Evolutionary conservation across 352 stramenopile genomes (phyloP).

Genomic region (Paralagenidium karlingii): DNA sequence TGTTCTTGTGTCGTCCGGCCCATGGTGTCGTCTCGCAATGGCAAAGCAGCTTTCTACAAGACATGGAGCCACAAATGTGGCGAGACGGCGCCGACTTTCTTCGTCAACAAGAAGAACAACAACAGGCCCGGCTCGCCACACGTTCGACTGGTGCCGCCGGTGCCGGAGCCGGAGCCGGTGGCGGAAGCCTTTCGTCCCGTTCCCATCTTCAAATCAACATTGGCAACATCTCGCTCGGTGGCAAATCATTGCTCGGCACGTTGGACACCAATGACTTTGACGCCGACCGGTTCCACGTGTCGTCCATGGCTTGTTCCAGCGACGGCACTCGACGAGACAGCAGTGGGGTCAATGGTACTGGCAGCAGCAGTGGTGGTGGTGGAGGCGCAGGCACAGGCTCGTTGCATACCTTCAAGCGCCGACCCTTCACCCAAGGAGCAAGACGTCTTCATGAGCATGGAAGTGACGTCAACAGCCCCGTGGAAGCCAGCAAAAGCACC

Average conservation of each 20-base stretch:
- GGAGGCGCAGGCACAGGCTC: not conserved
- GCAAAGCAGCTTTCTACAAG: slow-evolving; percentile 86
- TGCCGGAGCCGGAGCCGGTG: not conserved
- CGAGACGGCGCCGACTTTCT: slow-evolving; percentile 27
- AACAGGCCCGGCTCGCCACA: not conserved
- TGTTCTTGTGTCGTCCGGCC: slow-evolving; percentile 87
- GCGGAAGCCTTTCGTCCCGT: not conserved
- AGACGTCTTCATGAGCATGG: too few relatives aligned
- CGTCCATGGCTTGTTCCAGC: slow-evolving; percentile 11
- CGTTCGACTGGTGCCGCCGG: not conserved
- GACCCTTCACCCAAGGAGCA: slow-evolving; percentile 34
- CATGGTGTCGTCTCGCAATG: too few relatives aligned
- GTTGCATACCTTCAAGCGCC: slow-evolving; percentile 11
- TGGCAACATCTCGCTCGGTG: slow-evolving; percentile 40
- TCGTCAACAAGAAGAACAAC: slow-evolving; percentile 3
- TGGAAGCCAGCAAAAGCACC: not conserved
- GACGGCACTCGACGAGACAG: slow-evolving; percentile 6
- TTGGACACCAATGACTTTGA: slow-evolving; percentile 12
- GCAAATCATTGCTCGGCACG: slow-evolving; percentile 40
- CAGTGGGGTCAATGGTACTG: not conserved
- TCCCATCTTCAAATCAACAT: slow-evolving; percentile 32
- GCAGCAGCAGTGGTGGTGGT: not conserved
- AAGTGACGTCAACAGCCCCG: slow-evolving; percentile 5
- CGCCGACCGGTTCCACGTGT: slow-evolving; percentile 2
- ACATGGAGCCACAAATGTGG: slow-evolving; percentile 78